Conservation (phyloP, 805 yeast genomes). For the Dipodascus geniculatus region DNA sequence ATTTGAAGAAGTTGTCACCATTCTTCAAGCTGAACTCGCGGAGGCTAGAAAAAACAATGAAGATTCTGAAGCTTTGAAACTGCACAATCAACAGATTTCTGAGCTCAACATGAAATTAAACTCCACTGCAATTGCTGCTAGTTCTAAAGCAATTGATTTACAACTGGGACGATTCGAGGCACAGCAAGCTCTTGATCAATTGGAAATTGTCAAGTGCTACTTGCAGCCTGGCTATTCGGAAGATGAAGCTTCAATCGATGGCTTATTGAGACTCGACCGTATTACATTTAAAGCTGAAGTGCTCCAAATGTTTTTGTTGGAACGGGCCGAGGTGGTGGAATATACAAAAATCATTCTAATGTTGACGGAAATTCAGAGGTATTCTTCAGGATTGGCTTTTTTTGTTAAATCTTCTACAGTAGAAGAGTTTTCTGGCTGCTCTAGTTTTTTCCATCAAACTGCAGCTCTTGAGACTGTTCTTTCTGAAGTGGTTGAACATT, state of each 20-base stretch:
- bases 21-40: conserved; percentile 19
- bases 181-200: conserved; percentile 17
- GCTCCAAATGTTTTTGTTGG: background rate
- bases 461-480: background rate
- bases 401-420: background rate
- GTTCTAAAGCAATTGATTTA: conserved; percentile 15
- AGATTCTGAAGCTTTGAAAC: conserved; percentile 8
- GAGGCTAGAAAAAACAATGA: conserved; percentile 10
- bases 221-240: conserved; percentile 12
- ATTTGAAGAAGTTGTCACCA: conserved; percentile 20
- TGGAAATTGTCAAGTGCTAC: conserved; percentile 18
- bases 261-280: background rate
- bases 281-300: background rate
- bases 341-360: background rate
- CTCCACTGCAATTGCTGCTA: conserved; percentile 10
- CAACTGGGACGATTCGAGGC: conserved; percentile 17
- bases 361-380: background rate
- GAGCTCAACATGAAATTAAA: conserved; percentile 17
- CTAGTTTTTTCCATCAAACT: background rate
- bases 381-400: background rate
- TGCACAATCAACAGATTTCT: conserved; percentile 11
- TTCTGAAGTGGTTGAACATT: background rate
- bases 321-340: background rate
- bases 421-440: background rate
- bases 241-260: conserved; percentile 10